A percentile compares a stretch with the other conserved stretches of the same genome.
These are phyloP conservation scores for Spergularia azorica DNA, from an alignment of 179 eudicot genomes.

Conservation along the genomic window DNA sequence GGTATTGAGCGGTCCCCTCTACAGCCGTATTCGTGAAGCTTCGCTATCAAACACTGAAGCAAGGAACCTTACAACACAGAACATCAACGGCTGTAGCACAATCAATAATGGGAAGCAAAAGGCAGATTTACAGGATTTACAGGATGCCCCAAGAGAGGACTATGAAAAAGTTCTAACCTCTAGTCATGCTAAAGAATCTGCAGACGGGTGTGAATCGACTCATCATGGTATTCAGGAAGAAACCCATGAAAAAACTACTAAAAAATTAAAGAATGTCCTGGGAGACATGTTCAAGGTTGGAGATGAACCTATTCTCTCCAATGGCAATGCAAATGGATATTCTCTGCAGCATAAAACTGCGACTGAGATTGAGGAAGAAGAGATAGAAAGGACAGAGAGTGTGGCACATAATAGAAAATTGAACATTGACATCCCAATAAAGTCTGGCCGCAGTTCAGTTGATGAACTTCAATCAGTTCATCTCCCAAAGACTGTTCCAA, in stretches of 20 bases:
- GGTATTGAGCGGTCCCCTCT: slow-evolving; percentile 64
- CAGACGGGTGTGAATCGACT: slow-evolving; percentile 27
- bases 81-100: slow-evolving; percentile 15
- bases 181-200: slow-evolving; percentile 23
- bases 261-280: neutral
- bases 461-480: slow-evolving; percentile 19
- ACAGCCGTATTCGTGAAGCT: slow-evolving; percentile 66
- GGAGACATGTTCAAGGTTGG: slow-evolving; percentile 20
- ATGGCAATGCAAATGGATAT: slow-evolving; percentile 23
- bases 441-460: slow-evolving; percentile 13
- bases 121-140: neutral
- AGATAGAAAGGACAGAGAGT: slow-evolving; percentile 6
- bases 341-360: neutral
- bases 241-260: slow-evolving; percentile 19
- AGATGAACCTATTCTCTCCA: slow-evolving; percentile 13
- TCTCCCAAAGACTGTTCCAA: slow-evolving; percentile 31
- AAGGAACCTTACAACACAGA: slow-evolving; percentile 27
- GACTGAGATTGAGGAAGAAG: slow-evolving; percentile 39
- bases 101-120: slow-evolving; percentile 28
- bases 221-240: slow-evolving; percentile 46
- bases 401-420: neutral
- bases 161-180: slow-evolving; percentile 20
- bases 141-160: slow-evolving; percentile 22
- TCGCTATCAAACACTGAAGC: slow-evolving; percentile 39
- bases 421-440: neutral